phyloP scores from a whole-genome alignment of 2,329 filamentous ascomycete genomes.

The Arachnomyces sp. region DNA sequence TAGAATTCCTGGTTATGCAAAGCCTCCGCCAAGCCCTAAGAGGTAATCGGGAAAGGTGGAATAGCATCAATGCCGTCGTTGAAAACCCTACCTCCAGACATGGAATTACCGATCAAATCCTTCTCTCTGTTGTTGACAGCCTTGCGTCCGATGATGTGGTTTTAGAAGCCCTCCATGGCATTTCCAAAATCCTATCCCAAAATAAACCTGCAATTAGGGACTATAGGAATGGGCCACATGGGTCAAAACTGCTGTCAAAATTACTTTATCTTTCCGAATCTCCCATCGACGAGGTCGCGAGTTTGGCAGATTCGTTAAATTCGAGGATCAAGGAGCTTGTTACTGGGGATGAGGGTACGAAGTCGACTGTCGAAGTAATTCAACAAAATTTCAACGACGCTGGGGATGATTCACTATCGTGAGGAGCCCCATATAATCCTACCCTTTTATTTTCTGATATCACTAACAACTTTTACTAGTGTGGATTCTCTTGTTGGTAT shows the following conservation, averaged over 20 bases:
- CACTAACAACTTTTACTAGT: slow-evolving; percentile 31
- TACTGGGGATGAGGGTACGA: slow-evolving; percentile 33
- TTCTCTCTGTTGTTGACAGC: slow-evolving; percentile 31
- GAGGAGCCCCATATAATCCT: slow-evolving; percentile 17
- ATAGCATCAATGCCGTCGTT: slow-evolving; percentile 29
- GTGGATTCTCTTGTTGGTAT: slow-evolving; percentile 50
- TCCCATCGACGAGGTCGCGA: slow-evolving; percentile 42
- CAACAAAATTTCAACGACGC: slow-evolving; percentile 43
- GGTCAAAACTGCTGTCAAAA: slow-evolving; percentile 43
- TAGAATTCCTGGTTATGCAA: slow-evolving; percentile 28
- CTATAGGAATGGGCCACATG: slow-evolving; percentile 38
- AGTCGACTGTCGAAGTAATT: slow-evolving; percentile 45
- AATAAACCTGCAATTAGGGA: slow-evolving; percentile 33
- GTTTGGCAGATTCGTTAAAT: slow-evolving; percentile 29
- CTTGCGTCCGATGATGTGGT: slow-evolving; percentile 32
- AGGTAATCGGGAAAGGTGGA: slow-evolving; percentile 30
- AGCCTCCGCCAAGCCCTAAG: slow-evolving; percentile 28
- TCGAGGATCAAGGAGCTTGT: slow-evolving; percentile 25
- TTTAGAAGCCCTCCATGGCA: slow-evolving; percentile 33
- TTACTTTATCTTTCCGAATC: slow-evolving; percentile 48
- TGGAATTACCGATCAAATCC: slow-evolving; percentile 27
- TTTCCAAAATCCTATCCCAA: slow-evolving; percentile 36
- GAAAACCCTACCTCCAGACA: slow-evolving; percentile 28
- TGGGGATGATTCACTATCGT: slow-evolving; percentile 37
- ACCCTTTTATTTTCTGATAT: background rate